These are phyloP conservation scores for Cytospora leucostoma DNA, from an alignment of 2,329 filamentous ascomycete species.

Conservation along the genomic window DNA sequence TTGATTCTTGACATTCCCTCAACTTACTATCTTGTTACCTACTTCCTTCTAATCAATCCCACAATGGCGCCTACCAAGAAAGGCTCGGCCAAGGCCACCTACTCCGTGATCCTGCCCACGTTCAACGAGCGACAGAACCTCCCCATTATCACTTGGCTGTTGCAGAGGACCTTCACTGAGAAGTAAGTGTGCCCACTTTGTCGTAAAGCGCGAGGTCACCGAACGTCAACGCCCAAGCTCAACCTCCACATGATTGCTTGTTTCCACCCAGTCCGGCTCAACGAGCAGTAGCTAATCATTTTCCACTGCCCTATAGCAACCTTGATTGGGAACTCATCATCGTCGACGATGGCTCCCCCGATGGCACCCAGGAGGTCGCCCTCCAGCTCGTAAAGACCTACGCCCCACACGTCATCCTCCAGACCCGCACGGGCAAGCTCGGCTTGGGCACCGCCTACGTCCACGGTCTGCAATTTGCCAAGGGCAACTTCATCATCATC, in stretches of 20 bases:
- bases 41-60: constrained; percentile 17
- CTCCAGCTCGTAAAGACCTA: constrained; percentile 88
- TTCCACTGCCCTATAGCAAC: constrained; percentile 56
- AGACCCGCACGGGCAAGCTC: constrained; percentile 89
- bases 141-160: constrained; percentile 91
- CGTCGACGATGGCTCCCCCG: constrained; percentile 95
- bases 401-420: constrained; percentile 75
- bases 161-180: constrained; percentile 89
- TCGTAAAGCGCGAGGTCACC: not conserved
- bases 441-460: constrained; percentile 97
- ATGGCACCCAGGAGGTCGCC: constrained; percentile 90
- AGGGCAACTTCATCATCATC: constrained; percentile 96
- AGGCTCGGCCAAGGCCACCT: constrained; percentile 64
- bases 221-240: not conserved
- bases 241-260: not conserved
- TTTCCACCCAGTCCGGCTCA: not conserved
- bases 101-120: constrained; percentile 95
- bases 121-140: constrained; percentile 99
- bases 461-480: constrained; percentile 85
- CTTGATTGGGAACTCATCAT: constrained; percentile 98
- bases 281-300: constrained; percentile 2
- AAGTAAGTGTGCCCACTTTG: constrained; percentile 58
- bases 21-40: not conserved
- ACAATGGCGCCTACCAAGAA: constrained; percentile 52
- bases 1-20: constrained; percentile 28